Base-by-base conservation (phyloP, 306 rosid genomes). In the Quercus variabilis region DNA sequence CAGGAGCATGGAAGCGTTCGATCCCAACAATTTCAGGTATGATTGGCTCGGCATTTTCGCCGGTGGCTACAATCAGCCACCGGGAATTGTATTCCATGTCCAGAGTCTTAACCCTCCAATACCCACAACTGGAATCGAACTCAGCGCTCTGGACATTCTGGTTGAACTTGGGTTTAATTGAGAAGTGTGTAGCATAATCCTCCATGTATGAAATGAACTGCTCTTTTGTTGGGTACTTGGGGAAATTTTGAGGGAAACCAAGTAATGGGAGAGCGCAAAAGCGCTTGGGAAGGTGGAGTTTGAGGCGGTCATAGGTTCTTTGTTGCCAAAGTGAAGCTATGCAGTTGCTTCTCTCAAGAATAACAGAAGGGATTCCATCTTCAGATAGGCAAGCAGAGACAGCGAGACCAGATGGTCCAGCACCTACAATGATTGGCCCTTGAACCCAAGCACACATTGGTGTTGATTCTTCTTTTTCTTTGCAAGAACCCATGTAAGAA, bases 341-440 rank as follows among this genome's bases (percentile, higher is more conserved):
- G 57, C 97, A 91, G 19, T 88, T 73, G 71, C 82, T 69, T 28
- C 87, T 84, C 83, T 96, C 99, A 19, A 96, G 97, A 73, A 96
- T 76, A 4, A 91, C 62, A 0, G 74, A 84, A 5, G 91, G 96
- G 1, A 91, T 76, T 31, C 85, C 82, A 3, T 88, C 87, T 28
- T 82, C 23, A 2, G 93, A 85, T 14, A 96, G 90, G 78, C 93
- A 91, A 28, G 98, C 98, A 0, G 99, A 89, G 1, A 85, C 97
- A 1, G 99, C 99, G 15, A 96, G 78, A 7, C 99, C 99, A 0
- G 99, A 96, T 20, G 99, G 98, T 18, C 99, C 99, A n/a, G 97
- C 97, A 0, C 99, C 99, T 23, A 96, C 82, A 1, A 96, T 85
- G 65, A 96, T 89, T n/a, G 99, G 94, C 2, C 98, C 99, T 2